phyloP scores from a whole-genome alignment of 73 alveolate species.

The Symbiodinium natans region DNA sequence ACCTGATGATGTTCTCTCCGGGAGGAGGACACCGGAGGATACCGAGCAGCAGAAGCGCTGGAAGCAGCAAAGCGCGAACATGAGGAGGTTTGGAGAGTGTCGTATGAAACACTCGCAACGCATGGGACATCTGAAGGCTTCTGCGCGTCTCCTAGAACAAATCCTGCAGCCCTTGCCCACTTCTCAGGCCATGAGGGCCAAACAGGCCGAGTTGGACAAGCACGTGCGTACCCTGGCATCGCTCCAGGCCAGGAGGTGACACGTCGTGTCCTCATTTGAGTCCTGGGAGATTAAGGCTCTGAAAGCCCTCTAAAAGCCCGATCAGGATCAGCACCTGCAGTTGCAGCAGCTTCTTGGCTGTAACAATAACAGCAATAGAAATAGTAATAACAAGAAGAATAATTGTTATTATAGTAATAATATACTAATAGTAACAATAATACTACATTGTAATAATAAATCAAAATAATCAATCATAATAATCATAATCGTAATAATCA shows the following conservation, averaged over 20 bases:
- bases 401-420: neutral
- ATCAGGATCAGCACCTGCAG: constrained; percentile 61
- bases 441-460: too few relatives aligned
- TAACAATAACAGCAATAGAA: too few relatives aligned
- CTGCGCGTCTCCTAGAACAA: too few relatives aligned
- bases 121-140: neutral
- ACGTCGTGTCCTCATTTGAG: neutral
- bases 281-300: neutral
- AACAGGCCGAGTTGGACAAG: neutral
- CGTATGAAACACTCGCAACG: neutral
- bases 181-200: constrained; percentile 9
- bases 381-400: neutral
- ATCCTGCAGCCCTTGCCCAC: too few relatives aligned
- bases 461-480: too few relatives aligned
- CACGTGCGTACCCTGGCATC: neutral
- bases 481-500: too few relatives aligned
- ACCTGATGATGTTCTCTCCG: too few relatives aligned
- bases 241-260: neutral
- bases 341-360: constrained; percentile 23
- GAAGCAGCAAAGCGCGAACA: constrained; percentile 49
- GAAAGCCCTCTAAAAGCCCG: neutral
- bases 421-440: too few relatives aligned
- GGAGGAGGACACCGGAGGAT: constrained; percentile 1
- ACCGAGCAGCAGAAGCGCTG: constrained; percentile 21
- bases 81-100: constrained; percentile 6